Conservation (phyloP, 2,329 filamentous ascomycete species). For the Pseudogymnoascus verrucosus region DNA sequence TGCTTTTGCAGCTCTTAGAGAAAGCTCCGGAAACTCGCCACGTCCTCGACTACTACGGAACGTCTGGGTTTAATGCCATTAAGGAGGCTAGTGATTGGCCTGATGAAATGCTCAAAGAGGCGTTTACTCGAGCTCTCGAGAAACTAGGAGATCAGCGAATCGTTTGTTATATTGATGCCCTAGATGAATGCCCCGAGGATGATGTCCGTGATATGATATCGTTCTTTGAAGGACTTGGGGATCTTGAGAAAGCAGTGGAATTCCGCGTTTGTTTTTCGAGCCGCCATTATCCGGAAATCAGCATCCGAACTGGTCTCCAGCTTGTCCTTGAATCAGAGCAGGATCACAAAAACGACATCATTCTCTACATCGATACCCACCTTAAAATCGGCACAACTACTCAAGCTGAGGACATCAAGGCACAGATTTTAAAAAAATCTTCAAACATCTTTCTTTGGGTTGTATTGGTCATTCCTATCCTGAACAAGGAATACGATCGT, state of each 20-base stretch:
- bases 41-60: slow-evolving; percentile 23
- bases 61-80: background rate
- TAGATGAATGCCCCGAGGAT: slow-evolving; percentile 37
- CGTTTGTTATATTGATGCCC: slow-evolving; percentile 36
- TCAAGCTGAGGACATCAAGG: slow-evolving; percentile 19
- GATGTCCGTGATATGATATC: slow-evolving; percentile 27
- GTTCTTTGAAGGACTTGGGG: slow-evolving; percentile 23
- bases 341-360: slow-evolving; percentile 25
- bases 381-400: slow-evolving; percentile 17
- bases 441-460: slow-evolving; percentile 24
- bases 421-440: slow-evolving; percentile 18
- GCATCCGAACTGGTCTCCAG: slow-evolving; percentile 18
- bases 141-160: slow-evolving; percentile 22
- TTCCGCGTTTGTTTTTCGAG: slow-evolving; percentile 23
- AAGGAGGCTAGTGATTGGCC: slow-evolving; percentile 18
- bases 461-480: slow-evolving; percentile 27
- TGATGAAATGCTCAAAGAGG: slow-evolving; percentile 19
- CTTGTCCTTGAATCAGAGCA: slow-evolving; percentile 22
- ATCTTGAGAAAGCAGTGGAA: slow-evolving; percentile 10
- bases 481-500: slow-evolving; percentile 32
- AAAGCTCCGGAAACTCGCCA: slow-evolving; percentile 28
- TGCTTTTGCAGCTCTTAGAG: slow-evolving; percentile 37
- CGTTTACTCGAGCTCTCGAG: slow-evolving; percentile 22
- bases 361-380: slow-evolving; percentile 21
- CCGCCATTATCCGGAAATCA: slow-evolving; percentile 24